Evolutionary conservation across 2,329 filamentous ascomycete genomes (phyloP).

Genomic region (Exophiala mesophila): DNA sequence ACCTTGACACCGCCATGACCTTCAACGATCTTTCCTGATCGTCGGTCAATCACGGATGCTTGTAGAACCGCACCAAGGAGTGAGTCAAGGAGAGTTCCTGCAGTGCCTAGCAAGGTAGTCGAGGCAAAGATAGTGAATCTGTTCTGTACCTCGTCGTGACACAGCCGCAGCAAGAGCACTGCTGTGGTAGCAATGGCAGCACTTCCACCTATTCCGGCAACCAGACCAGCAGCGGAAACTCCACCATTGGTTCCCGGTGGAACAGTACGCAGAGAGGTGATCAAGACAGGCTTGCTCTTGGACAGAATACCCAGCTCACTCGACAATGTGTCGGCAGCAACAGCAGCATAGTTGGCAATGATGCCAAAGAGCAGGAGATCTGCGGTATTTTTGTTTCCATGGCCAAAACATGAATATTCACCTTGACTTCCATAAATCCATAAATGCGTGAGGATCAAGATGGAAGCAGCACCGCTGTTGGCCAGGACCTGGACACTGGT

Average conservation of each 20-base stretch:
- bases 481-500: conserved; percentile 86
- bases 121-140: conserved; percentile 46
- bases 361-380: conserved; percentile 62
- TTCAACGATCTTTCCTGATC: conserved; percentile 83
- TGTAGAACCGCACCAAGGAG: conserved; percentile 80
- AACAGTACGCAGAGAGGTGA: conserved; percentile 76
- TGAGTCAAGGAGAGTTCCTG: conserved; percentile 83
- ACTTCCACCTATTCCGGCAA: conserved; percentile 69
- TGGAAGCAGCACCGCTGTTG: conserved; percentile 74
- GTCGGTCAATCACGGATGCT: conserved; percentile 76
- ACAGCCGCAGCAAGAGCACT: conserved; percentile 55
- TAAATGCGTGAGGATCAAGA: conserved; percentile 46
- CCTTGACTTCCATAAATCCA: conserved; percentile 8
- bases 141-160: conserved; percentile 44
- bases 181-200: conserved; percentile 64
- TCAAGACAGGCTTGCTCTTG: conserved; percentile 68
- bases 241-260: conserved; percentile 92
- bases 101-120: conserved; percentile 66
- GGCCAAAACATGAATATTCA: conserved; percentile 7
- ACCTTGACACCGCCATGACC: conserved; percentile 66
- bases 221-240: conserved; percentile 69
- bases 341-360: conserved; percentile 81
- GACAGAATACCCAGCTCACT: conserved; percentile 93
- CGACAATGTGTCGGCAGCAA: conserved; percentile 88
- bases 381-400: neutral